These are phyloP conservation scores for Pseudogymnoascus sp. DNA, from an alignment of 2,329 filamentous ascomycete genomes.

Conservation along the genomic window DNA sequence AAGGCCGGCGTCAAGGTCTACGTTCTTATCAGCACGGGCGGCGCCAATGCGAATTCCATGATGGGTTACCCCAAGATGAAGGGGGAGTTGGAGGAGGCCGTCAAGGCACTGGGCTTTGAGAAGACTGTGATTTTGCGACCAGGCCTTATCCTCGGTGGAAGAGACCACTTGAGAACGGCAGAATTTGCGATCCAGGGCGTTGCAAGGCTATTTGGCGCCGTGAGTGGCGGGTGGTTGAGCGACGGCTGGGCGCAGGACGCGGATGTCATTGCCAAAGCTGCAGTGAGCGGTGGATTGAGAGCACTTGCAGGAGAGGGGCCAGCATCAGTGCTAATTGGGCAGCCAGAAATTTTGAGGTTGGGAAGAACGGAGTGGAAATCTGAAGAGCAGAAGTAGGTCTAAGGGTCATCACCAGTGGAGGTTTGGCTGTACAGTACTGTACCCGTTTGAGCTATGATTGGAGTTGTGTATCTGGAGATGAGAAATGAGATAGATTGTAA, in stretches of 20 bases:
- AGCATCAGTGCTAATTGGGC: constrained; percentile 40
- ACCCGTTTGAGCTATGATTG: background rate
- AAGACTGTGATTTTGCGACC: constrained; percentile 68
- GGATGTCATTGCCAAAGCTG: constrained; percentile 49
- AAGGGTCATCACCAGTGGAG: background rate
- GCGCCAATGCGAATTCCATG: constrained; percentile 43
- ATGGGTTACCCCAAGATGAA: constrained; percentile 67
- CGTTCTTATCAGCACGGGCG: constrained; percentile 40
- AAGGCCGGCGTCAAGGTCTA: constrained; percentile 59
- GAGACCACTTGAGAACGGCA: constrained; percentile 51
- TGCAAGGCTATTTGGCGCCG: constrained; percentile 45
- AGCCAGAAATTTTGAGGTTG: constrained; percentile 43
- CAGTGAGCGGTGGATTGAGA: constrained; percentile 40
- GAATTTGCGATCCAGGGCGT: constrained; percentile 52
- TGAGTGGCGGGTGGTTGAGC: constrained; percentile 46
- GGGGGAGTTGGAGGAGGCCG: constrained; percentile 72
- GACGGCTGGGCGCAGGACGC: constrained; percentile 60
- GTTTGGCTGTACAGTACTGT: background rate
- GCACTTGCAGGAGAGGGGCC: constrained; percentile 34
- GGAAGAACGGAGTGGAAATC: constrained; percentile 37
- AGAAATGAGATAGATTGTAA: background rate
- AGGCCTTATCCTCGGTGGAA: constrained; percentile 65
- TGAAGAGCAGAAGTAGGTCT: background rate
- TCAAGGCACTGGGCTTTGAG: constrained; percentile 66
- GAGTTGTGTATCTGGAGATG: background rate